Percentiles rank a stretch among this genome's conserved stretches.
Conservation (phyloP, 768 basidiomycete genomes). For the Serendipita vermifera region DNA sequence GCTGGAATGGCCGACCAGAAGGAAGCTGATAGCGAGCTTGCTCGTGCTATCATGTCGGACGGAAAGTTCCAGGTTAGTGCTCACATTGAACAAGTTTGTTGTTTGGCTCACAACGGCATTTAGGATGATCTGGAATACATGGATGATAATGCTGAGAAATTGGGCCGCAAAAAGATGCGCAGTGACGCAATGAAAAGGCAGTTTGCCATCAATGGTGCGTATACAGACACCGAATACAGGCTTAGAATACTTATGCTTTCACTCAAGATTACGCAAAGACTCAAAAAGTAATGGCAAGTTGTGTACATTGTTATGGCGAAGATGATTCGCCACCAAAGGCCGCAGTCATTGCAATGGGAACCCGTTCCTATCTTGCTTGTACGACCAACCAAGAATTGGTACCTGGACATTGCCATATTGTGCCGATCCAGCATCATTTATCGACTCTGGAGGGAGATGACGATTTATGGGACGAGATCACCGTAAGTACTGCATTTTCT, state of each 20-base stretch:
- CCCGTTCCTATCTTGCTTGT: slow-evolving; percentile 80
- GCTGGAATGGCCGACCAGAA: slow-evolving; percentile 87
- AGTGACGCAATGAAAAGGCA: slow-evolving; percentile 92
- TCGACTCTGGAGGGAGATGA: slow-evolving; percentile 89
- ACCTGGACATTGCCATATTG: slow-evolving; percentile 84
- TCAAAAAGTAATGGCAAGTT: slow-evolving; percentile 75
- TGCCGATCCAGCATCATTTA: slow-evolving; percentile 89
- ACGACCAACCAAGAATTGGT: slow-evolving; percentile 81
- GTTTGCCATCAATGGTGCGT: slow-evolving; percentile 85
- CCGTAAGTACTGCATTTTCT: slow-evolving; percentile 35
- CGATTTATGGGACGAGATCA: slow-evolving; percentile 96
- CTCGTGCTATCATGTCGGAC: slow-evolving; percentile 75
- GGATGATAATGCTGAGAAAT: slow-evolving; percentile 89
- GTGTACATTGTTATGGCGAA: slow-evolving; percentile 84
- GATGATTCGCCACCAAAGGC: slow-evolving; percentile 83
- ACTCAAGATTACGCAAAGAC: slow-evolving; percentile 81
- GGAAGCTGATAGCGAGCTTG: slow-evolving; percentile 80
- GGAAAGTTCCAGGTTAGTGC: slow-evolving; percentile 64
- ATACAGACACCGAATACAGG: not conserved
- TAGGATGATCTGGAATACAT: slow-evolving; percentile 87
- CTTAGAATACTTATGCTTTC: not conserved
- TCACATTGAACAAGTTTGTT: not conserved
- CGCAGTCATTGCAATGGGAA: slow-evolving; percentile 81
- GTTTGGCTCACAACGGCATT: not conserved
- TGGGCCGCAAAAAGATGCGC: slow-evolving; percentile 90